Base-by-base conservation (phyloP, 352 stramenopile species). In the Pythium rishiriense region DNA sequence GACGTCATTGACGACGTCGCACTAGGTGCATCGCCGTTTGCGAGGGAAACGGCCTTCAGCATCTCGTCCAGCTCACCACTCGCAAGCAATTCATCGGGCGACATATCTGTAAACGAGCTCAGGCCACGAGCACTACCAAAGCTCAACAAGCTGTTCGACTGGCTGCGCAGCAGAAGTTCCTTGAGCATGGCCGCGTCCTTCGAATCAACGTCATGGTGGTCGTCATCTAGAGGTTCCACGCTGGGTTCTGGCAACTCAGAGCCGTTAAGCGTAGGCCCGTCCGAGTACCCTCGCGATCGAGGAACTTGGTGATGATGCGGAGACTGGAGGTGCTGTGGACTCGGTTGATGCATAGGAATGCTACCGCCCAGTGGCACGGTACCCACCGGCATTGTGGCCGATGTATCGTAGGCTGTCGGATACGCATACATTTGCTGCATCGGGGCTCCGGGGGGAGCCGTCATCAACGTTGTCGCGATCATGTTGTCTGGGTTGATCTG, bases 61-160 rank as follows among this genome's bases (percentile, higher is more conserved):
- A 93, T 91, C 57, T 93, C 84, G 47, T 93, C 84, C 41, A 93
- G 69, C 68, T 93, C 84, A 5, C 84, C 84, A 72, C 84, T 93
- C 4, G 78, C 84, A 21, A 93, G 72, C 28, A 93, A 57, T 29
- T 91, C 84, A 31, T 93, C 84, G 0, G 84, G 84, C 28, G 82
- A 91, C 74, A 93, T 86, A 42, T 93, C 84, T 6, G 77, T 72
- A 48, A 91, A 79, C 39, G 84, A 91, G 37, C 66, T 76, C 45
- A 88, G 48, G 3, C 72, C 80, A 4, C 79, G 68, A 9, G 68
- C 58, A 21, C 76, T 88, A 19, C 75, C 75, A 50, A 91, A 93
- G 60, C 81, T 91, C 25, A 93, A 66, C 33, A 90, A 66, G 33
- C 79, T 83, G 62, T 83, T 90, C 11, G 79, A 88, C 49, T 85